These are phyloP conservation scores for Trypanosoma cruzi DNA, from an alignment of 208 protist genomes.

Conservation along the genomic window DNA sequence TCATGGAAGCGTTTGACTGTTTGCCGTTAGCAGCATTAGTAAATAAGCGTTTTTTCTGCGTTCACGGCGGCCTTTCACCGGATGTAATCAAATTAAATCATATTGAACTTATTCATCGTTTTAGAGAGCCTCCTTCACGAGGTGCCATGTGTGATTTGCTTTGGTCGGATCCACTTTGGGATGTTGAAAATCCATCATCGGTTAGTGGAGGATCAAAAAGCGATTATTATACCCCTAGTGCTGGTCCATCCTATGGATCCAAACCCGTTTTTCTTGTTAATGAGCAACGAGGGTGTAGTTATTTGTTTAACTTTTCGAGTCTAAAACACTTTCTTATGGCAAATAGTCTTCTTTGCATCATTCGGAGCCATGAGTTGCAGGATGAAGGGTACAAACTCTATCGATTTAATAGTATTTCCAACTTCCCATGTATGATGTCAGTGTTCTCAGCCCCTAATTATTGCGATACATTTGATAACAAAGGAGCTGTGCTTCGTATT, in stretches of 20 bases:
- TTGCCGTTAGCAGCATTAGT: constrained; percentile 98
- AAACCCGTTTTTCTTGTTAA: constrained; percentile 67
- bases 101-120: constrained; percentile 94
- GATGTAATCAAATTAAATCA: constrained; percentile 94
- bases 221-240: constrained; percentile 63
- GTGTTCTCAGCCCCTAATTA: constrained; percentile 99
- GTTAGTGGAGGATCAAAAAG: constrained; percentile 65
- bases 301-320: constrained; percentile 84
- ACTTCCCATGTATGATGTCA: constrained; percentile 97
- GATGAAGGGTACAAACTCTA: constrained; percentile 96
- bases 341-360: constrained; percentile 96
- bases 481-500: constrained; percentile 91
- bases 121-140: constrained; percentile 97
- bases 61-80: constrained; percentile 98
- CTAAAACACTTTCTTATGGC: constrained; percentile 92
- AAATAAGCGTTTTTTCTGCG: constrained; percentile 98
- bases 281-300: constrained; percentile 74
- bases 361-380: constrained; percentile 96
- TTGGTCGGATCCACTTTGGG: constrained; percentile 98
- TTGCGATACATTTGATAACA: constrained; percentile 98
- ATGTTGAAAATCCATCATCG: constrained; percentile 84
- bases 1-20: constrained; percentile 95
- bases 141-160: constrained; percentile 99
- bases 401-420: constrained; percentile 70
- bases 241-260: constrained; percentile 56